Evolutionary conservation across 106 monocot genomes (phyloP).

Genomic region (Acanthochlamys bracteata): DNA sequence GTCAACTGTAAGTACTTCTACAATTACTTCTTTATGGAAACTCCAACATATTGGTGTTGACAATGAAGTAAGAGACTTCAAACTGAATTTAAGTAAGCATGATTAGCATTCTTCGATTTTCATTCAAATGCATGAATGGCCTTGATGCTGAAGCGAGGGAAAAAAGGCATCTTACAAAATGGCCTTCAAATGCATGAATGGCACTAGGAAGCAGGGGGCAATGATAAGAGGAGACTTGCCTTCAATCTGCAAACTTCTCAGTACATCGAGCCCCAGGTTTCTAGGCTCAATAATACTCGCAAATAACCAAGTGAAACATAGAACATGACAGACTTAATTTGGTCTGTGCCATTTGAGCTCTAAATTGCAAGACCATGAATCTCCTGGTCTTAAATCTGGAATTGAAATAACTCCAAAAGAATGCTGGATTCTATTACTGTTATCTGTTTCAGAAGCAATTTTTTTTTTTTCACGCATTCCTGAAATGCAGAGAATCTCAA

Average conservation of each 20-base stretch:
- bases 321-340: slow-evolving; percentile 76
- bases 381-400: slow-evolving; percentile 40
- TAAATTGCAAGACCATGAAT: slow-evolving; percentile 77
- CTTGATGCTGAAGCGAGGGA: no score
- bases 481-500: slow-evolving; percentile 78
- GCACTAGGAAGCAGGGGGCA: no score
- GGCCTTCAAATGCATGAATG: no score
- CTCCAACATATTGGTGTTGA: no score
- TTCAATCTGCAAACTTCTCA: slow-evolving; percentile 57
- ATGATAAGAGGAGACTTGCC: background rate
- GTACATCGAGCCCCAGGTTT: slow-evolving; percentile 65
- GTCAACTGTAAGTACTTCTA: no score
- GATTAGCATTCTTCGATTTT: no score
- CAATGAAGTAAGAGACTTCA: no score
- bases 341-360: slow-evolving; percentile 84
- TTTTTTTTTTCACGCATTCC: slow-evolving; percentile 30
- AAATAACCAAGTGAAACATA: slow-evolving; percentile 89
- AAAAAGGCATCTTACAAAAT: no score
- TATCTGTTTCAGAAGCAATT: slow-evolving; percentile 24
- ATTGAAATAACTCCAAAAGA: slow-evolving; percentile 91
- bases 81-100: no score
- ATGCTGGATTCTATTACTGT: slow-evolving; percentile 67
- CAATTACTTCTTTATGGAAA: no score
- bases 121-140: no score
- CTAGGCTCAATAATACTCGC: slow-evolving; percentile 14